Base-by-base conservation (phyloP, 106 monocot genomes). In the Hemerocallis citrina region DNA sequence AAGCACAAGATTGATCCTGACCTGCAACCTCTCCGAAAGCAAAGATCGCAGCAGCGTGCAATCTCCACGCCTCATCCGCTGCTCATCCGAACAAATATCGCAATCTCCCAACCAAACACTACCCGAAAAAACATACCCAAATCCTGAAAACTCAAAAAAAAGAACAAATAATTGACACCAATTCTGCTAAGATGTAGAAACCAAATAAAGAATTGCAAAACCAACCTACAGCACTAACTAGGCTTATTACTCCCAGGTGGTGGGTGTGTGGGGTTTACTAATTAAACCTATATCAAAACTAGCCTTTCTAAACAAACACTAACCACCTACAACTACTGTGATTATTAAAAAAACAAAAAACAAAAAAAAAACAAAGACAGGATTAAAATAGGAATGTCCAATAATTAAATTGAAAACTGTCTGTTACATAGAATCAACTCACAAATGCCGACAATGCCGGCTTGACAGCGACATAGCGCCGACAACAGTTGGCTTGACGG, bases 381-480 rank as follows among this genome's bases (percentile, higher is more conserved):
- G n/a, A n/a, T n/a, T n/a, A n/a, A n/a, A n/a, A n/a, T n/a, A n/a
- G n/a, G n/a, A n/a, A n/a, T 32, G 31, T 47, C 33, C 40, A 59
- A 48, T 61, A 48, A 14, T 62, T 45, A 35, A n/a, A 72, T 46
- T 36, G 54, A 24, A 34, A 37, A 27, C 61, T 59, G 60, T 34
- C 62, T 17, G 36, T 13, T 50, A 58, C n/a, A n/a, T 21, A 48
- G 9, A 66, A 58, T 65, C 57, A 72, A 60, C 51, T 9, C 25
- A 20, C 47, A 58, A 57, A 67, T 24, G 28, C 54, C 31, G 31
- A 54, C 54, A 54, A 31, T 54, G 54, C 54, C 29, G 16, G 16
- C 54, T n/a, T 30, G 77, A 81, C n/a, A 44, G 77, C 54, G 79
- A 80, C 80, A 8, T 62, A 31, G 62, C 71, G 83, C 83, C 78